Conservation (phyloP, 352 stramenopile genomes). For the Thraustochytrium striatum region DNA sequence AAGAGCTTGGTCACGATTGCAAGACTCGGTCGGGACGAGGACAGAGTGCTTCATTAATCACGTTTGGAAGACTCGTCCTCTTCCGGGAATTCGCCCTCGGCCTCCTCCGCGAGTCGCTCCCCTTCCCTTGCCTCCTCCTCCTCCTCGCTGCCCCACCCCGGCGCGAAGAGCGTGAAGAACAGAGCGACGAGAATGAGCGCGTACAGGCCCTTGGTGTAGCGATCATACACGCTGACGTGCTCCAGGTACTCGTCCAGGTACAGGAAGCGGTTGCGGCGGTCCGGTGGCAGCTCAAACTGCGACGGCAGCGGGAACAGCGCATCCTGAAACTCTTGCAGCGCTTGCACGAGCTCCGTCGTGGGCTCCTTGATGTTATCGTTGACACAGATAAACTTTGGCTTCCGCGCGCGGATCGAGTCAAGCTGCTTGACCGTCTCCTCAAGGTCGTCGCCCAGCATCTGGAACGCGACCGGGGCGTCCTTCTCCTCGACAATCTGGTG, state of each 20-base stretch:
- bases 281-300: constrained; percentile 79
- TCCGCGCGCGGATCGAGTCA: constrained; percentile 77
- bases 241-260: constrained; percentile 26
- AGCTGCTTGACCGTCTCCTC: constrained; percentile 76
- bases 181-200: background rate
- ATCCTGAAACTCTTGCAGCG: constrained; percentile 83
- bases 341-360: constrained; percentile 69
- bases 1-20: background rate
- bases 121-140: background rate
- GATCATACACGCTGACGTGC: background rate
- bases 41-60: no score
- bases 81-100: background rate
- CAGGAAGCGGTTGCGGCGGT: constrained; percentile 50
- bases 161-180: background rate
- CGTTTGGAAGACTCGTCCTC: background rate
- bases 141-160: background rate
- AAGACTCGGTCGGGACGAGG: no score
- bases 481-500: constrained; percentile 67
- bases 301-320: constrained; percentile 81
- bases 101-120: background rate
- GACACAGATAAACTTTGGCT: constrained; percentile 91
- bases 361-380: constrained; percentile 90
- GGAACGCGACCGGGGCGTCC: constrained; percentile 77
- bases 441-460: constrained; percentile 89
- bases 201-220: background rate